Evolutionary conservation across 2,329 filamentous ascomycete genomes (phyloP).

Genomic region (Calonectria ilicicola): DNA sequence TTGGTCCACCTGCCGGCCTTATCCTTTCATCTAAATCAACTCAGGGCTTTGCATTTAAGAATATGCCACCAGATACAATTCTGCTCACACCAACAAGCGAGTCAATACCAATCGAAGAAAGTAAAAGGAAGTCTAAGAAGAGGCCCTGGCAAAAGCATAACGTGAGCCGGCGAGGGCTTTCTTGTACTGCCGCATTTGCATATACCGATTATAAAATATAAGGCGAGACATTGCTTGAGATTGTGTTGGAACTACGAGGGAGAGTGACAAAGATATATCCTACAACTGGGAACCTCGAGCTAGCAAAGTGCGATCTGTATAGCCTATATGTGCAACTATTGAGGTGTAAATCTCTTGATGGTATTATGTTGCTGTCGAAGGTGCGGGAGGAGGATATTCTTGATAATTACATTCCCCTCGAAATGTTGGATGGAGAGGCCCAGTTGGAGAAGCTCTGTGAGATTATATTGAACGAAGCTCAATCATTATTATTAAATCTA

Average conservation of each 20-base stretch:
- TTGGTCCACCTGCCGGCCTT: not conserved
- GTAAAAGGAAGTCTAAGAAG: not conserved
- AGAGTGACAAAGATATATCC: not conserved
- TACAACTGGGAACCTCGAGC: not conserved
- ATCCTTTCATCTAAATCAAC: not conserved
- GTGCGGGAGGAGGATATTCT: not conserved
- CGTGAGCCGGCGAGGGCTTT: not conserved
- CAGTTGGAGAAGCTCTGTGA: too few relatives aligned
- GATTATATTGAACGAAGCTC: too few relatives aligned
- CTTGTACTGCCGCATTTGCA: not conserved
- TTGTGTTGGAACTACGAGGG: not conserved
- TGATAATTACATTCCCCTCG: not conserved
- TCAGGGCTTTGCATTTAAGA: not conserved
- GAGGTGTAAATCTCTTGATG: not conserved
- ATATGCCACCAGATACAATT: not conserved
- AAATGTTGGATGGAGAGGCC: conserved; percentile 1
- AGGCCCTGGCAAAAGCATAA: not conserved
- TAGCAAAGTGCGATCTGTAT: not conserved
- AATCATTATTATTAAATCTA: too few relatives aligned
- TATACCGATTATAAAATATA: not conserved
- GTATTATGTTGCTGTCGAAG: conserved; percentile 1
- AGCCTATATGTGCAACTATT: not conserved
- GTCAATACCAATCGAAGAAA: not conserved
- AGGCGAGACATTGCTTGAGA: not conserved
- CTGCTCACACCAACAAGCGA: not conserved